phyloP scores from a whole-genome alignment of 2,329 filamentous ascomycete genomes.

The Neofusicoccum ribis region DNA sequence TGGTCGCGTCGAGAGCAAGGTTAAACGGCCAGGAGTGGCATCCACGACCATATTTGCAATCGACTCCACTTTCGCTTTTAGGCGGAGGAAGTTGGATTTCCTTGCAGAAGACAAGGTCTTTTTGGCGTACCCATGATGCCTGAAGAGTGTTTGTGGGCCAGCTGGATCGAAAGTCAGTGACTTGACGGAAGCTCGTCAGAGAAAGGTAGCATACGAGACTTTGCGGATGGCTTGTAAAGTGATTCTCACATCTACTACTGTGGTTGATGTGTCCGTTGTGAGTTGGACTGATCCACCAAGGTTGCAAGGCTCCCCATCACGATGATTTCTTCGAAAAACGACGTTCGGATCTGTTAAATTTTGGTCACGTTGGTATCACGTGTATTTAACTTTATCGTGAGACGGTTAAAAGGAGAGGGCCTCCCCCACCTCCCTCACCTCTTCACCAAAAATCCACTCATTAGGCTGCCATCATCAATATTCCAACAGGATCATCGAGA shows the following conservation, averaged over 20 bases:
- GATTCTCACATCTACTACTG: background rate
- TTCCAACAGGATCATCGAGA: too few relatives aligned
- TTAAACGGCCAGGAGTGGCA: background rate
- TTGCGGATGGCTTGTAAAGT: background rate
- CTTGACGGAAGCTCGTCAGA: background rate
- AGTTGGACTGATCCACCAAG: background rate
- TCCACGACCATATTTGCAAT: background rate
- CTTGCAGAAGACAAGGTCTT: background rate
- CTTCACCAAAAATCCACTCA: too few relatives aligned
- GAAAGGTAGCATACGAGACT: background rate
- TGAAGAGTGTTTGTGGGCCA: background rate
- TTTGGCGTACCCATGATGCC: background rate
- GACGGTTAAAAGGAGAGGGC: too few relatives aligned
- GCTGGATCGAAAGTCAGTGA: background rate
- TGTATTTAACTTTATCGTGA: too few relatives aligned
- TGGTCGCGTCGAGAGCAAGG: background rate
- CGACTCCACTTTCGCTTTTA: too few relatives aligned
- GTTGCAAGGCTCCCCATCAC: background rate
- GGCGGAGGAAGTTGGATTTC: background rate
- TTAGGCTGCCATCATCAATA: too few relatives aligned
- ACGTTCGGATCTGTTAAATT: background rate
- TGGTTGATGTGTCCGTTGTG: background rate
- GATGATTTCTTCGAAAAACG: background rate
- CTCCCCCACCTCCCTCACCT: too few relatives aligned
- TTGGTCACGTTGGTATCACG: too few relatives aligned